phyloP scores from a whole-genome alignment of 257 asterid species.

The Nicotiana knightiana region DNA sequence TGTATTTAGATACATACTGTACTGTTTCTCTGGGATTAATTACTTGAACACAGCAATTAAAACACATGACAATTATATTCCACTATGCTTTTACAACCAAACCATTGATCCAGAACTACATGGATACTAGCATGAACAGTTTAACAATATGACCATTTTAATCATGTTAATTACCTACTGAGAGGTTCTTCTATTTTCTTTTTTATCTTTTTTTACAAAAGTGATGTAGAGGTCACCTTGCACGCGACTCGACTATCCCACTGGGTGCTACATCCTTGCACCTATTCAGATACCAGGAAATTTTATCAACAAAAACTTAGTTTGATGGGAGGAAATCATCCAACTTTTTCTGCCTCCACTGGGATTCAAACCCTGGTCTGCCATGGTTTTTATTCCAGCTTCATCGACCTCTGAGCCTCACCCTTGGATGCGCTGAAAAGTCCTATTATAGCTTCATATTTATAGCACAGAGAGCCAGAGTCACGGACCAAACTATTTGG shows the following conservation, averaged over 20 bases:
- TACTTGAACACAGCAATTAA: not conserved
- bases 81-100: not conserved
- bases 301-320: not conserved
- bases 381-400: not conserved
- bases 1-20: not conserved
- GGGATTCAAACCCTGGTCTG: not conserved
- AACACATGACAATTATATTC: not conserved
- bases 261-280: not conserved
- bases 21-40: not conserved
- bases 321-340: not conserved
- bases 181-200: not conserved
- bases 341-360: not conserved
- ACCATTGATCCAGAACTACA: not conserved
- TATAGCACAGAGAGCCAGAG: not conserved
- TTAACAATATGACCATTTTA: not conserved
- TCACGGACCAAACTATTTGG: not conserved
- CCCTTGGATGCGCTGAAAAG: slow-evolving; percentile 2
- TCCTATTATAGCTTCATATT: not conserved
- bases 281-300: not conserved
- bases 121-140: not conserved
- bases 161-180: not conserved
- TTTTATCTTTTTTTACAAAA: not conserved
- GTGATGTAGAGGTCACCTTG: not conserved
- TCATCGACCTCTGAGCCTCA: not conserved
- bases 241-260: not conserved